These are phyloP conservation scores for Raddia guianensis DNA, from an alignment of 176 grass and related monocot genomes.

Conservation along the genomic window DNA sequence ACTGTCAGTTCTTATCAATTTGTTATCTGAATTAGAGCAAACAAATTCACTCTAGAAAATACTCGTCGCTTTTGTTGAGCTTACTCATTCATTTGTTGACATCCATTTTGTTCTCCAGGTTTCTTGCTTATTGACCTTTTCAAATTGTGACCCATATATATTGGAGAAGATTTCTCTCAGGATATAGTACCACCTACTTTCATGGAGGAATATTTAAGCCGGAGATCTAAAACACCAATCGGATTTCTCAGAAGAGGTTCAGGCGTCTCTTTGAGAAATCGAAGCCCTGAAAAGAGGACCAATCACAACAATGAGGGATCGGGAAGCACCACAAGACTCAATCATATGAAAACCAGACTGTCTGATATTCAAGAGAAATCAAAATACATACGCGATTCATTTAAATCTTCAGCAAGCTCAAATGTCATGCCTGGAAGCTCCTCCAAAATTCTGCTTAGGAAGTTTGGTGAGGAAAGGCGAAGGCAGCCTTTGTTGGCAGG, in stretches of 20 bases:
- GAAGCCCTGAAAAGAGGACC: slow-evolving; percentile 35
- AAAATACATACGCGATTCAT: slow-evolving; percentile 40
- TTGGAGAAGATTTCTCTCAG: neutral
- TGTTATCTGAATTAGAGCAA: neutral
- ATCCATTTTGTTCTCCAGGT: neutral
- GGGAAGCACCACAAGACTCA: slow-evolving; percentile 37
- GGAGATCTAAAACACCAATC: slow-evolving; percentile 40
- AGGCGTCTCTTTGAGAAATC: slow-evolving; percentile 36
- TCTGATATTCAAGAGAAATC: slow-evolving; percentile 46
- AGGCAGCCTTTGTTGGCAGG: slow-evolving; percentile 36
- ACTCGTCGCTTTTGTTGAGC: neutral
- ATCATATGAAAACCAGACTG: slow-evolving; percentile 33
- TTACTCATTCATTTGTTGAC: neutral
- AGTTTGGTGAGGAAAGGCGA: slow-evolving; percentile 54
- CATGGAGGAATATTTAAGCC: slow-evolving; percentile 56
- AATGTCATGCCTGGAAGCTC: slow-evolving; percentile 45
- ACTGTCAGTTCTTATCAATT: neutral
- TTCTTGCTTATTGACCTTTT: slow-evolving; percentile 14
- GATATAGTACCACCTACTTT: neutral
- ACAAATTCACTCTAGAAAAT: neutral
- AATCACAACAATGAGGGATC: slow-evolving; percentile 15
- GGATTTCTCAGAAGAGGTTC: slow-evolving; percentile 44
- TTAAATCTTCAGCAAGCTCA: slow-evolving; percentile 39
- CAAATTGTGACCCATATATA: neutral
- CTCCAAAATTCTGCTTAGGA: slow-evolving; percentile 46